Base-by-base conservation (phyloP, 352 stramenopile genomes). In the Globisporangium canariense region DNA sequence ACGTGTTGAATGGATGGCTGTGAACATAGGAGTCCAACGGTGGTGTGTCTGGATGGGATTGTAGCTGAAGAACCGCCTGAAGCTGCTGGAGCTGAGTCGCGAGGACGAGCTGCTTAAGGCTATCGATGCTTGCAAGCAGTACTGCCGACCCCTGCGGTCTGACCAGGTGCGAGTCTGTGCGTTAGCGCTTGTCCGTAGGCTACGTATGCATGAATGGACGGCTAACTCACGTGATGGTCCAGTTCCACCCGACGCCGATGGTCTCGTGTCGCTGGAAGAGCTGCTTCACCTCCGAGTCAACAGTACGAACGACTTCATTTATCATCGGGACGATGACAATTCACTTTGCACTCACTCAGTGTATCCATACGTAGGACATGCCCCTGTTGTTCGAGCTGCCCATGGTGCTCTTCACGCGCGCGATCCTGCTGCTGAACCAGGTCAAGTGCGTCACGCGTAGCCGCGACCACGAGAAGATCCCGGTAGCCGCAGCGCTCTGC, bases 311-410 rank as follows among this genome's bases (percentile, higher is more conserved):
- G 0, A 25, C 4, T 14, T 46, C 40, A 14, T 3, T 14, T 22
- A 34, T 41, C 4, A 11, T 30, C 8, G 38, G 14, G 43, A 8
- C 4, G 43, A 10, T 13, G 4, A 20, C 41, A 47, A 43, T 43
- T 43, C 2, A 43, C 38, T 14, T 43, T 43, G 13, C 40, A 7
- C 40, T 46, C 14, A 46, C 40, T 46, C 14, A n/a, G 40, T 18
- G 4, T n/a, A 46, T 46, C 13, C 14, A 1, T 14, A 20, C 10
- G 3, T 13, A 75, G 69, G 58, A 70, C 4, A 69, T 81, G 10
- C 64, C 71, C 20, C 25, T 77, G 8, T 47, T 66, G 11, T 75
- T 77, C 61, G 75, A 80, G 20, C 61, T 76, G 22, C 65, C 75
- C 25, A 81, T 80, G 73, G 64, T 67, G 20, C 65, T 77, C 30